phyloP scores from a whole-genome alignment of 23 red algal genomes.

The Gracilaria gracilis region DNA sequence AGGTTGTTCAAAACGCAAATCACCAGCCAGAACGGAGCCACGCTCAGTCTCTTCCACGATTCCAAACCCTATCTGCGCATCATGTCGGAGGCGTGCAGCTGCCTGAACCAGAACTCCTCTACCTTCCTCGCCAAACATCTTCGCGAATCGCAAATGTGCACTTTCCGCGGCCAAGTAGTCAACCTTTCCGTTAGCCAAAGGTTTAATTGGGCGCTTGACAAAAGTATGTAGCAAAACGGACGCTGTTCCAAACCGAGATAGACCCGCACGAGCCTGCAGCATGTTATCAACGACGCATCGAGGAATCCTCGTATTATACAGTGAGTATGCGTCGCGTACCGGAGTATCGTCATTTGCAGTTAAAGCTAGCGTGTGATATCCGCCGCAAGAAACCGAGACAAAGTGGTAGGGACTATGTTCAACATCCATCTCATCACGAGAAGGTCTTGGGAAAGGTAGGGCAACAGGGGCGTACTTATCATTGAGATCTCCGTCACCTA shows the following conservation, averaged over 20 bases:
- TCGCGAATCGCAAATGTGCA: conserved; percentile 40
- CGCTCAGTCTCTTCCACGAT: conserved; percentile 40
- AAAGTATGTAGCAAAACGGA: conserved; percentile 43
- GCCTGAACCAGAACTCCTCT: conserved; percentile 52
- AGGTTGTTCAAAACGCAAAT: neutral
- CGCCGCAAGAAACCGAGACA: conserved; percentile 47
- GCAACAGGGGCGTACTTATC: conserved; percentile 78
- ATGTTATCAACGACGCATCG: conserved; percentile 64
- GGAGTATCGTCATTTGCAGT: conserved; percentile 2
- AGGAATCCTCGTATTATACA: conserved; percentile 44
- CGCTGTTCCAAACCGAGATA: conserved; percentile 65
- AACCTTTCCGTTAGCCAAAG: conserved; percentile 15
- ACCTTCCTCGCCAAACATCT: conserved; percentile 67
- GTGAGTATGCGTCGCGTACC: conserved; percentile 10
- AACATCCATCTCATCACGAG: conserved; percentile 21
- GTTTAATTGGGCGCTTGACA: conserved; percentile 5
- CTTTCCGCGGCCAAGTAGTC: conserved; percentile 41
- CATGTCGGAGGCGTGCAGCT: conserved; percentile 69
- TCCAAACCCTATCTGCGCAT: conserved; percentile 75
- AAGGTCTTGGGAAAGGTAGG: conserved; percentile 23
- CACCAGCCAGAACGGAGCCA: conserved; percentile 10
- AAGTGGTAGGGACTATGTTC: conserved; percentile 13
- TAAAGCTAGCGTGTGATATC: conserved; percentile 62
- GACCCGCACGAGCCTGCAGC: conserved; percentile 43
- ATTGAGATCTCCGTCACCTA: conserved; percentile 78